Conservation (phyloP, 2,329 filamentous ascomycete genomes). For the Colletotrichum tropicale region DNA sequence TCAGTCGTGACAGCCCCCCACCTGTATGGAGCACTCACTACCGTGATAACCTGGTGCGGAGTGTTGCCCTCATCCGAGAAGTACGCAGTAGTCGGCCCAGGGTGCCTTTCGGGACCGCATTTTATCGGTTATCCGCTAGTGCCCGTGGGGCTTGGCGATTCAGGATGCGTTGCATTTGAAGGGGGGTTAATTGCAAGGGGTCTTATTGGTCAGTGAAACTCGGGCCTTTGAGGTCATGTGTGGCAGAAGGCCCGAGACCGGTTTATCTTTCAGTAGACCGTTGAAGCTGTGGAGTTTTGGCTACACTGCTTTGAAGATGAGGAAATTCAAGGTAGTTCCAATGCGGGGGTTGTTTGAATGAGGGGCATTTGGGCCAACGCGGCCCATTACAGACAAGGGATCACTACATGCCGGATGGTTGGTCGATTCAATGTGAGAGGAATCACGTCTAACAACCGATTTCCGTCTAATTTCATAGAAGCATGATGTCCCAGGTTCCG, state of each 20-base stretch:
- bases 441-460: not conserved
- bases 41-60: not conserved
- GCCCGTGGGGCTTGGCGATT: not conserved
- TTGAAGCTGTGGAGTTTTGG: not conserved
- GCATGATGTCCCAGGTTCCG: not conserved
- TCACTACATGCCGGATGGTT: not conserved
- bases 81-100: not conserved
- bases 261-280: not conserved
- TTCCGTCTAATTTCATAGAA: not conserved
- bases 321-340: not conserved
- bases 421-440: not conserved
- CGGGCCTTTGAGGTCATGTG: not conserved
- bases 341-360: not conserved
- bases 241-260: not conserved
- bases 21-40: not conserved
- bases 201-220: not conserved
- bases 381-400: not conserved
- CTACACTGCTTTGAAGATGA: not conserved
- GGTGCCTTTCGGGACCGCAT: not conserved
- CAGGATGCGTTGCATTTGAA: not conserved
- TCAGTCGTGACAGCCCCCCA: not conserved
- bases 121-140: not conserved
- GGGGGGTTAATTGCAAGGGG: not conserved
- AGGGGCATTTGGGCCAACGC: not conserved
- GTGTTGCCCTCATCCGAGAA: not conserved